A percentile compares a stretch with the other conserved stretches of the same genome.
These are phyloP conservation scores for Kokia cookei DNA, from an alignment of 441 rosid genomes.

Conservation along the genomic window DNA sequence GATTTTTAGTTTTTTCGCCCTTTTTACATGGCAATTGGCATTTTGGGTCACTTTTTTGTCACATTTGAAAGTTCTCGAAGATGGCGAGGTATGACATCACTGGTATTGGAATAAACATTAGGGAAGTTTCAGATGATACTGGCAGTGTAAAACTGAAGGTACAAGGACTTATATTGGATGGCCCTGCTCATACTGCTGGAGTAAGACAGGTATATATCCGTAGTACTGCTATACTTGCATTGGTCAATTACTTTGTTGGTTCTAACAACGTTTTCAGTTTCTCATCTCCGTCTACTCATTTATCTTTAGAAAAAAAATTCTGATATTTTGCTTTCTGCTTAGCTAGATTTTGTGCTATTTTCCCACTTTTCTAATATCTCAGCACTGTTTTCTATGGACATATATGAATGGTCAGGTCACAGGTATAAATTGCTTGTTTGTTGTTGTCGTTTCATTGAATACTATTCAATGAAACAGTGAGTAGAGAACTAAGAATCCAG, in stretches of 20 bases:
- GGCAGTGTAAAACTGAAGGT: slow-evolving; percentile 71
- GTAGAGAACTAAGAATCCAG: not conserved
- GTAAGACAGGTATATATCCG: slow-evolving; percentile 60
- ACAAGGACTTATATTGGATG: slow-evolving; percentile 74
- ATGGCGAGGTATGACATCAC: slow-evolving; percentile 92
- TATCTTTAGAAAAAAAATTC: not conserved
- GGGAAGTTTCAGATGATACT: slow-evolving; percentile 70
- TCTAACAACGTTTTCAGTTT: not conserved
- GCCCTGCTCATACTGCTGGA: slow-evolving; percentile 83
- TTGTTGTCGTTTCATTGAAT: not conserved
- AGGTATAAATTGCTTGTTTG: not conserved
- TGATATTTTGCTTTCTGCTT: not conserved
- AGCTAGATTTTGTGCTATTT: not conserved
- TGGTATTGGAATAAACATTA: slow-evolving; percentile 88
- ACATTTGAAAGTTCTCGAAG: slow-evolving; percentile 70
- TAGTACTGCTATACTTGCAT: not conserved
- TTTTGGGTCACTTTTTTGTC: slow-evolving; percentile 18
- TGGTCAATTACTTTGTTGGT: not conserved
- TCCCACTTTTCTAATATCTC: not conserved
- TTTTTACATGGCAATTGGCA: slow-evolving; percentile 15
- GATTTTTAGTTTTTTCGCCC: slow-evolving; percentile 24
- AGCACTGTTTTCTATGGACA: too few relatives aligned
- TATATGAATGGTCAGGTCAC: not conserved
- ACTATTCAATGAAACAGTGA: not conserved
- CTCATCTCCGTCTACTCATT: not conserved